phyloP scores from a whole-genome alignment of 495 filamentous ascomycete species.

The Penicillium longicatenatum region DNA sequence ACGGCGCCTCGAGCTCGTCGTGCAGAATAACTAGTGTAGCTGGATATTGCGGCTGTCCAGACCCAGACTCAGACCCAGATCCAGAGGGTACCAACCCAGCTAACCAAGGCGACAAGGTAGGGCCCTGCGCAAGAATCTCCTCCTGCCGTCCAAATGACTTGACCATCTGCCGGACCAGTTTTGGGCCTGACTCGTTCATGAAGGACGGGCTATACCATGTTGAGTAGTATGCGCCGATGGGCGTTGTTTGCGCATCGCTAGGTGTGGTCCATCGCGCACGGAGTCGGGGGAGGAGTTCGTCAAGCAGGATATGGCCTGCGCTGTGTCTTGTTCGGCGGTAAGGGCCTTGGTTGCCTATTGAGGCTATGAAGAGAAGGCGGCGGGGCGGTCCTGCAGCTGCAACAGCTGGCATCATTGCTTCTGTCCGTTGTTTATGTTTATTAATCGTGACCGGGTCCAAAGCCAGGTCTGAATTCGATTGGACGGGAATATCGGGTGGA shows the following conservation, averaged over 20 bases:
- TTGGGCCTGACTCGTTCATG: conserved; percentile 74
- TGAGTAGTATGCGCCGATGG: conserved; percentile 52
- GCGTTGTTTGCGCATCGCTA: conserved; percentile 17
- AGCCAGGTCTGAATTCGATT: background rate
- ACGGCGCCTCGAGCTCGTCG: conserved; percentile 74
- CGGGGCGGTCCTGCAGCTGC: conserved; percentile 14
- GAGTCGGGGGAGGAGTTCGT: conserved; percentile 51
- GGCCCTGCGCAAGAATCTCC: conserved; percentile 16
- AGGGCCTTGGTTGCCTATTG: conserved; percentile 66
- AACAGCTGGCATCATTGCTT: background rate
- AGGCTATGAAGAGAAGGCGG: conserved; percentile 64
- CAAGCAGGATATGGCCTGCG: conserved; percentile 73
- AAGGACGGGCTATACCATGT: conserved; percentile 67
- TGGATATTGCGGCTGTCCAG: conserved; percentile 4
- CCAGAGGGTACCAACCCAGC: background rate
- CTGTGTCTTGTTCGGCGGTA: conserved; percentile 77
- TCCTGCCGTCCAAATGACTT: conserved; percentile 51
- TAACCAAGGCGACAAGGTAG: background rate
- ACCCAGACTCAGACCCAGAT: background rate
- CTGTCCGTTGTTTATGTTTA: background rate
- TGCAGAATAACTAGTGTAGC: conserved; percentile 71
- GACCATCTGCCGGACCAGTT: conserved; percentile 38
- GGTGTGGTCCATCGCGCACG: conserved; percentile 25
- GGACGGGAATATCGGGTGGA: background rate
- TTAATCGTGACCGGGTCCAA: background rate